Evolutionary conservation across 164 flowering plant species (phyloP).

Genomic region (Vitis cinerea): DNA sequence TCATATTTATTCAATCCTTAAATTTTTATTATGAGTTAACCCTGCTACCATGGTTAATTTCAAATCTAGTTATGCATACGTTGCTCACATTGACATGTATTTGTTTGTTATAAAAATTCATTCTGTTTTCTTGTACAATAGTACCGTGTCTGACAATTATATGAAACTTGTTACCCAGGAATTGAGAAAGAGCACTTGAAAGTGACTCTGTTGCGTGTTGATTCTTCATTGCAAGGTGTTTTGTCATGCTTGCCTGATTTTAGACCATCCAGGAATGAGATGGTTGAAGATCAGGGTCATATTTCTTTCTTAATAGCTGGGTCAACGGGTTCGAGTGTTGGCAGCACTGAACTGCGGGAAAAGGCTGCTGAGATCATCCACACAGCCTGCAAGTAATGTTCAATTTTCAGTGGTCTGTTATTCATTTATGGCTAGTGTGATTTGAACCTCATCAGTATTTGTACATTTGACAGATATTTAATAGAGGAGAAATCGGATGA

Average conservation of each 20-base stretch:
- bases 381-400: slow-evolving; percentile 77
- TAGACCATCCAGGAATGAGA: slow-evolving; percentile 54
- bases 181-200: slow-evolving; percentile 92
- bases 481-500: slow-evolving; percentile 93
- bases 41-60: too few species aligned
- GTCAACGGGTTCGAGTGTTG: slow-evolving; percentile 80
- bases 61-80: too few species aligned
- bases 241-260: slow-evolving; percentile 97
- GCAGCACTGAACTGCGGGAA: slow-evolving; percentile 74
- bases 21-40: too few species aligned
- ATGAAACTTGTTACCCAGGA: slow-evolving; percentile 45
- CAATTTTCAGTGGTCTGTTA: neutral
- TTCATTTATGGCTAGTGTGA: neutral
- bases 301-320: slow-evolving; percentile 76
- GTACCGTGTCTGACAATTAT: slow-evolving; percentile 6
- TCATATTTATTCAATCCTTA: too few species aligned
- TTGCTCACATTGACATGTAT: neutral
- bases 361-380: slow-evolving; percentile 82
- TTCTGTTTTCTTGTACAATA: neutral
- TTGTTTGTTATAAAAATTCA: neutral
- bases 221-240: slow-evolving; percentile 94
- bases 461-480: slow-evolving; percentile 58
- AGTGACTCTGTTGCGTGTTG: slow-evolving; percentile 88
- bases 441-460: slow-evolving; percentile 19
- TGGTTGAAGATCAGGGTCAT: slow-evolving; percentile 33